Percentiles rank a stretch among this genome's conserved stretches.
Evolutionary conservation across 768 basidiomycete genomes (phyloP).

Genomic region (Lactifluus subvellereus): DNA sequence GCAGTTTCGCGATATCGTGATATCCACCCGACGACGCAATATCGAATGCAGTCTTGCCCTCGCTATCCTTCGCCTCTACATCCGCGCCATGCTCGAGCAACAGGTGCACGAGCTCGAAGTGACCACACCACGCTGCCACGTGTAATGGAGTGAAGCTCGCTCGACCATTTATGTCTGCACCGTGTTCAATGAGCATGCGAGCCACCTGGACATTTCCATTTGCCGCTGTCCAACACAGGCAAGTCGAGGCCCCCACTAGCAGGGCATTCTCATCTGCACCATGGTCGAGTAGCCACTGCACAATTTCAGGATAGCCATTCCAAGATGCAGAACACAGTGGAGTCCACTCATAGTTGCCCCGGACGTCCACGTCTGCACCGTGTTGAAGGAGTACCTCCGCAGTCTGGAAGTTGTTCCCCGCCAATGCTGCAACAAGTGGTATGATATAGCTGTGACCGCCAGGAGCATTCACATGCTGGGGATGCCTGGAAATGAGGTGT

Average conservation of each 20-base stretch:
- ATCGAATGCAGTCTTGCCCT: not conserved
- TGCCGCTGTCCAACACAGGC: not conserved
- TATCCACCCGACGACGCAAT: not conserved
- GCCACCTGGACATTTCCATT: not conserved
- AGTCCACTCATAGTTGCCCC: not conserved
- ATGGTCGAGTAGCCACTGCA: not conserved
- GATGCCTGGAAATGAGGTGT: not conserved
- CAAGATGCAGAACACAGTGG: not conserved
- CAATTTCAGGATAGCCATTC: not conserved
- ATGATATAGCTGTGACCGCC: not conserved
- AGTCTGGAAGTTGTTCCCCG: not conserved
- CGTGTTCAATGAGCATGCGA: not conserved
- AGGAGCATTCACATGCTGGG: not conserved
- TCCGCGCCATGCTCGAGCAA: not conserved
- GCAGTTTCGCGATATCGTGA: not conserved
- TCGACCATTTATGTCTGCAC: not conserved
- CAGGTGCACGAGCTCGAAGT: not conserved
- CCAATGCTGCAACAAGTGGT: not conserved
- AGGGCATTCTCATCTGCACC: not conserved
- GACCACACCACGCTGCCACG: not conserved
- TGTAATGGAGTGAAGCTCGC: conserved; percentile 24
- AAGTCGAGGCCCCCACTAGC: not conserved
- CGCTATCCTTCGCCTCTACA: not conserved
- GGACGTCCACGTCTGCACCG: not conserved
- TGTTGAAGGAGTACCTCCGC: not conserved